Conservation (phyloP, 306 rosid genomes). For the Dalbergia cochinchinensis region DNA sequence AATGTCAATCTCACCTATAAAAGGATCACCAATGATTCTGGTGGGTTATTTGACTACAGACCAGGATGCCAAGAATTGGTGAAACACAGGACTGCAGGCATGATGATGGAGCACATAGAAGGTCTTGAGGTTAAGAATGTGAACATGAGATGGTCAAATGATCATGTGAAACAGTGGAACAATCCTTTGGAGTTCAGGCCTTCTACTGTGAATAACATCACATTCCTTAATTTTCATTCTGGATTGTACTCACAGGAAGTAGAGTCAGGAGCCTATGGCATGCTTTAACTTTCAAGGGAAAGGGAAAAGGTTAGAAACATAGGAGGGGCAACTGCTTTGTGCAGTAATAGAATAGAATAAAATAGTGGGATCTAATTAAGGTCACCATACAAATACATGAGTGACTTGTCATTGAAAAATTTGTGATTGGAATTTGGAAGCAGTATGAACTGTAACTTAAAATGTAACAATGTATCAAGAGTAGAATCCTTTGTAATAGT, state of each 20-base stretch:
- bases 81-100: constrained; percentile 71
- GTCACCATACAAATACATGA: background rate
- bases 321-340: background rate
- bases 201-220: constrained; percentile 74
- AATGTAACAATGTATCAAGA: too few relatives aligned
- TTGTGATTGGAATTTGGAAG: background rate
- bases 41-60: constrained; percentile 84
- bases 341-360: background rate
- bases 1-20: constrained; percentile 71
- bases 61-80: constrained; percentile 91
- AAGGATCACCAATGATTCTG: constrained; percentile 69
- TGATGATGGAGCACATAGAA: constrained; percentile 84
- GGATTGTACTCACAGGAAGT: constrained; percentile 46
- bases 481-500: background rate
- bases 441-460: background rate
- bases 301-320: background rate
- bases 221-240: constrained; percentile 71
- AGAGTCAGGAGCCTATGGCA: constrained; percentile 7
- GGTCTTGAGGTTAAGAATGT: constrained; percentile 79
- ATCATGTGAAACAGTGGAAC: constrained; percentile 60
- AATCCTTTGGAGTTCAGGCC: constrained; percentile 84
- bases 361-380: background rate
- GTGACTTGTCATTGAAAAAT: background rate
- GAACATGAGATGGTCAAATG: constrained; percentile 78
- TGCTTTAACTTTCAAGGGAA: constrained; percentile 1